Conservation (phyloP, 257 asterid genomes). For the Datura wrightii region DNA sequence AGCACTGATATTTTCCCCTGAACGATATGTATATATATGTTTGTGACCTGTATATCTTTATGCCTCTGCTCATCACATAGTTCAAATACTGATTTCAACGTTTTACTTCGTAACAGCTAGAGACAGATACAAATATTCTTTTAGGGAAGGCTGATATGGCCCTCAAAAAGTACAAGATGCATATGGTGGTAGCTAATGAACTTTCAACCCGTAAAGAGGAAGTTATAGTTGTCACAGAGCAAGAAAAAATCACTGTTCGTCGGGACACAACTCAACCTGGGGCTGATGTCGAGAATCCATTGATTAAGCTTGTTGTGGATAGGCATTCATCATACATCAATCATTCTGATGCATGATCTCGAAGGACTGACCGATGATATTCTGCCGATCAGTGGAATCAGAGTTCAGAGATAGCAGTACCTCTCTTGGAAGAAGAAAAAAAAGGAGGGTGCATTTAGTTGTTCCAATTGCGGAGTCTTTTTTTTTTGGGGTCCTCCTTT, state of each 20-base stretch:
- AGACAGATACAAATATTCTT: constrained; percentile 84
- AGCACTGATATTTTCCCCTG: neutral
- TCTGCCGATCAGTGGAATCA: neutral
- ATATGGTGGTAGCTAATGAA: constrained; percentile 96
- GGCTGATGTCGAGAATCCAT: constrained; percentile 80
- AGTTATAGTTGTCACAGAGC: constrained; percentile 68
- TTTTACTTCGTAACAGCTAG: constrained; percentile 54
- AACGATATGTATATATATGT: neutral
- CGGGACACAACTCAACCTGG: constrained; percentile 56
- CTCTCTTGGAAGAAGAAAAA: neutral
- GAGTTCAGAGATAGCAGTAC: neutral
- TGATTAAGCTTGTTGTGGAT: constrained; percentile 64
- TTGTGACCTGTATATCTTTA: neutral
- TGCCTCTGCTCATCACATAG: neutral
- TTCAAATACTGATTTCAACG: neutral
- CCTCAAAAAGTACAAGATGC: constrained; percentile 72
- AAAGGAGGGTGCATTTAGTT: neutral
- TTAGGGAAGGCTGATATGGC: constrained; percentile 82
- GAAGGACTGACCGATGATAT: neutral
- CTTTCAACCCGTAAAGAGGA: constrained; percentile 89
- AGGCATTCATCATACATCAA: constrained; percentile 65
- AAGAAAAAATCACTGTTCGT: constrained; percentile 57
- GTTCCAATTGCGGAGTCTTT: neutral
- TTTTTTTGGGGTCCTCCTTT: neutral
- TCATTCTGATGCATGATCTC: constrained; percentile 36